Evolutionary conservation across 2,329 filamentous ascomycete genomes (phyloP), one percentile per base, ranked within the genome.

Genomic region (Grosmannia huntii): DNA sequence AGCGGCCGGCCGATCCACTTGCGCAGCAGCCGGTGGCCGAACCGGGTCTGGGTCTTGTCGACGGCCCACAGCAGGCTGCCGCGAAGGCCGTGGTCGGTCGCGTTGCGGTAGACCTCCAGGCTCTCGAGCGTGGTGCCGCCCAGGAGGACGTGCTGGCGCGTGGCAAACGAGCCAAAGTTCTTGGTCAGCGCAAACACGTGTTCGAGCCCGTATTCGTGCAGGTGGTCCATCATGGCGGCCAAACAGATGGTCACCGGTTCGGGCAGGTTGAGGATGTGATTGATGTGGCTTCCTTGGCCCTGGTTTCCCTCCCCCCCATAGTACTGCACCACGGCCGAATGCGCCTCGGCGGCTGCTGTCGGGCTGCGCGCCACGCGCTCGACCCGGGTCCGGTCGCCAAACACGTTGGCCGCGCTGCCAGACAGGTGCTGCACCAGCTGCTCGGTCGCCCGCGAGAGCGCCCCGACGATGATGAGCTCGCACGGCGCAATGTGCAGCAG

Each of bases 131-230:
- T 96, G 57, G 96, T 99, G 51, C 92, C 94, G 67, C 95, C 96
- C 60, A 99, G 76, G 4, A 97, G 77, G 94, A 99, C 97, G 67
- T 97, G 91, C 16, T 92, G 91, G 44, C 91, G 80, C 9, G 91
- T 89, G 65, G 89, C 96, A 72, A 99, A 99, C 2, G 90, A 90
- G 65, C 96, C 87, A 67, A 99, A 99, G 73, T 97, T 96, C 66
- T 95, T 96, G 1, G 94, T 97, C 50, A 99, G 75, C 66, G 96
- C 87, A 65, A 99, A 96, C 57, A 99, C 89, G 73, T 97, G 90
- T 70, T 97, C 87, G 23, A 99, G 77, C 0, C 90, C 90, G 68
- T 96, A 99, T 63, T 96, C 91, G 21, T 84, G 85, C 65, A 99
- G 76, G 67, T 99, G 91, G 1, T 81, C 89, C 65, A 99, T 97